Evolutionary conservation across 345 rosid genomes (phyloP), one percentile per base, ranked within the genome.

Genomic region (Melaleuca alternifolia): DNA sequence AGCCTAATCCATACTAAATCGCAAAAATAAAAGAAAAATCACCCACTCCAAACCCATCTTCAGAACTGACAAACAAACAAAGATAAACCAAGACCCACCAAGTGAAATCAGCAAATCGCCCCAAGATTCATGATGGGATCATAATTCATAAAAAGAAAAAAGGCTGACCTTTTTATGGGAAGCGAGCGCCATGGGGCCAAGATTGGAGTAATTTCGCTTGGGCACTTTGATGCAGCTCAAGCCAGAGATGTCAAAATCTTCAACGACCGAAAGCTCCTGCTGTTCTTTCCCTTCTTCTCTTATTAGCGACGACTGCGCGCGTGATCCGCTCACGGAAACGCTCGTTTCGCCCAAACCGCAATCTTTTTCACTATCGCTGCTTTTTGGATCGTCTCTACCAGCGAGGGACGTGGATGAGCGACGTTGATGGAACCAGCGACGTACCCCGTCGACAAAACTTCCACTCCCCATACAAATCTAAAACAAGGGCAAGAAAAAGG

Each of bases 341-440:
- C 79, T 54, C 24, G 79, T 12, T 41, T 71, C 79, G 24, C 79
- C 46, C 10, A 71, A 41, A 18, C 79, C 46, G 48, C 79, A 33
- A 71, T 71, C 79, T 21, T 21, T 71, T 33, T 71, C 79, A 3
- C 48, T 4, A 6, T 18, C 79, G 48, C 33, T 21, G 79, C 79
- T 41, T 71, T 37, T 71, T 23, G 79, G 79, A 20, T 71, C 79
- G 79, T 37, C 24, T 18, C 79, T 10, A 18, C 23, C 12, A 21
- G 79, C 79, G 48, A 71, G 48, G 48, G 79, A 52, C 57, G 59
- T 44, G 61, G 85, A 83, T 30, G 85, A 54, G 46, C 85, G 85
- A 83, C 85, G 97, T 76, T 95, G 95, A 82, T 94, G 95, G 92
- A 96, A 93, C 98, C 96, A 96, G 92, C 98, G 98, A 91, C 96